Percentiles rank a stretch among this genome's conserved stretches.
Conservation (phyloP, 768 basidiomycete species). For the Coprinopsis marcescibilis region DNA sequence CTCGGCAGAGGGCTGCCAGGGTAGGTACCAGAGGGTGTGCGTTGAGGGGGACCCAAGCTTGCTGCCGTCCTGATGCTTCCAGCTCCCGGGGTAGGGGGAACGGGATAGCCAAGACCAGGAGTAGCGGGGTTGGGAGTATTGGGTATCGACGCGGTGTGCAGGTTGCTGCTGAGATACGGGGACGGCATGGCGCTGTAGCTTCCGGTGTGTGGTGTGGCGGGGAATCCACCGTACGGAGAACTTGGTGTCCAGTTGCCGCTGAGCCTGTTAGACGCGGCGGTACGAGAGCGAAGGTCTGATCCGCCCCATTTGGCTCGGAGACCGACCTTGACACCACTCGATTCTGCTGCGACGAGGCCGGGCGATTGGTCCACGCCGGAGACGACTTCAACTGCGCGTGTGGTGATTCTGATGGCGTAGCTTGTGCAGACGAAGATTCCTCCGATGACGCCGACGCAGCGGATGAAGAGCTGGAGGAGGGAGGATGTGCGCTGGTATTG, state of each 20-base stretch:
- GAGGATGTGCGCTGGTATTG: constrained; percentile 86
- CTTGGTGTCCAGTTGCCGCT: constrained; percentile 35
- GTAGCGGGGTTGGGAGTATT: constrained; percentile 13
- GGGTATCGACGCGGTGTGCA: constrained; percentile 8
- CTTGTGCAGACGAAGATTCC: constrained; percentile 84
- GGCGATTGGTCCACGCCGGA: constrained; percentile 42
- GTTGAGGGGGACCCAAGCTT: constrained; percentile 17
- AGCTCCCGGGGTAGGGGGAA: constrained; percentile 13
- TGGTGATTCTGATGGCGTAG: constrained; percentile 63
- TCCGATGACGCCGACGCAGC: constrained; percentile 88
- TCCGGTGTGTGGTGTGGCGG: constrained; percentile 26
- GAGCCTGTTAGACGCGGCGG: constrained; percentile 55
- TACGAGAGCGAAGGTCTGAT: constrained; percentile 53
- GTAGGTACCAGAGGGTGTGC: constrained; percentile 17
- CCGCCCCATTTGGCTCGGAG: constrained; percentile 68
- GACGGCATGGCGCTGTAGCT: constrained; percentile 21
- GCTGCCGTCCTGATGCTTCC: constrained; percentile 13
- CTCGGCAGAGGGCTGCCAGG: constrained; percentile 8
- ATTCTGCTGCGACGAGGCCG: constrained; percentile 60
- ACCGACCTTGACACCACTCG: constrained; percentile 48
- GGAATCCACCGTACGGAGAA: constrained; percentile 26
- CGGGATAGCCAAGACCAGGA: constrained; percentile 12
- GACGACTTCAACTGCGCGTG: constrained; percentile 63
- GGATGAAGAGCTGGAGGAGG: constrained; percentile 75
- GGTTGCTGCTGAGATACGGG: constrained; percentile 21